Percentiles rank a stretch among this genome's conserved stretches.
Conservation (phyloP, 208 protist genomes). For the Leishmania guyanensis region DNA sequence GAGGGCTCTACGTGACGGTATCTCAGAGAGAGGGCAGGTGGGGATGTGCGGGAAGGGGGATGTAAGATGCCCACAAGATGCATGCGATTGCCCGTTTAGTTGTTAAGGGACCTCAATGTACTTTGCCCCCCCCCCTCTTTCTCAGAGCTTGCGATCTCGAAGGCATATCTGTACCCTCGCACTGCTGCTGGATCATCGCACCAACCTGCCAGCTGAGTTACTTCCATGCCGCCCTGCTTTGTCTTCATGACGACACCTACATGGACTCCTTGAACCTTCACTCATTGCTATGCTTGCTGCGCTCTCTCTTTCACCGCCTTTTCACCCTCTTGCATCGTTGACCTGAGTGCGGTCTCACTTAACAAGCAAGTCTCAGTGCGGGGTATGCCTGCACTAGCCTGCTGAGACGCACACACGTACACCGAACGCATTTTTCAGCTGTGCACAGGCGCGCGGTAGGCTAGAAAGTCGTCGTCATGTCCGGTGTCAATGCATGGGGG, state of each 20-base stretch:
- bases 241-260: not conserved
- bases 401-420: not conserved
- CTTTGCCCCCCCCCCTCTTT: not conserved
- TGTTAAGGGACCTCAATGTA: not conserved
- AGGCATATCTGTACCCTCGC: not conserved
- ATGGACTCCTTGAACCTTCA: not conserved
- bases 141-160: not conserved
- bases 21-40: not conserved
- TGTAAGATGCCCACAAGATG: not conserved
- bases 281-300: not conserved
- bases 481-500: conserved; percentile 33
- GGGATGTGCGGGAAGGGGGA: not conserved
- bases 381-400: not conserved
- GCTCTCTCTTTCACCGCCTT: not conserved
- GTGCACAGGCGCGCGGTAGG: not conserved
- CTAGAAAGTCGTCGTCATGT: conserved; percentile 17
- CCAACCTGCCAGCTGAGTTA: not conserved
- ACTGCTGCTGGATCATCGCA: not conserved
- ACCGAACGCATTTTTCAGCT: not conserved
- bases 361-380: not conserved
- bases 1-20: not conserved
- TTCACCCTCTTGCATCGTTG: not conserved
- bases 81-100: too few relatives aligned
- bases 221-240: not conserved
- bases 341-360: not conserved